These are phyloP conservation scores for Parsonsia alboflavescens DNA, from an alignment of 257 asterid species.

Conservation along the genomic window DNA sequence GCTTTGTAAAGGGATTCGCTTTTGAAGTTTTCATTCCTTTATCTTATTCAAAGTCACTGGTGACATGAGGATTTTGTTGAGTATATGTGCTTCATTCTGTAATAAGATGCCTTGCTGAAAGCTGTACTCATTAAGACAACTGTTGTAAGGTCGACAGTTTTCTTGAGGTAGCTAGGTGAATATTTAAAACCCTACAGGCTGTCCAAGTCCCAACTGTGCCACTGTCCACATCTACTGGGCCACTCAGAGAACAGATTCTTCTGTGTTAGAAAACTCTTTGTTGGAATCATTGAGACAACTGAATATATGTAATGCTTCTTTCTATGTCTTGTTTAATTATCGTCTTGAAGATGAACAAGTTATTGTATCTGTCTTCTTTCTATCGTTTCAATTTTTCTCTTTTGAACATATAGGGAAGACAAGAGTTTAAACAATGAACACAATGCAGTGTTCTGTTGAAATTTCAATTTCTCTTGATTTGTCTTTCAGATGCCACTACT, in stretches of 20 bases:
- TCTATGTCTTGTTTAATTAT: not conserved
- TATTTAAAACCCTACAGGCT: too few relatives aligned
- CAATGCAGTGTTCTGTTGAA: not conserved
- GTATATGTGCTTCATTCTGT: not conserved
- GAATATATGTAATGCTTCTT: slow-evolving; percentile 49
- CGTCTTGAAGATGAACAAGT: not conserved
- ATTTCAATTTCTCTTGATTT: not conserved
- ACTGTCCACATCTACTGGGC: too few relatives aligned
- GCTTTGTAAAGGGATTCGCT: not conserved
- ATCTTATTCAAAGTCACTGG: not conserved
- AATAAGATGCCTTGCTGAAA: not conserved
- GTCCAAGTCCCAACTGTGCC: too few relatives aligned
- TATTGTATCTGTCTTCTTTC: too few relatives aligned
- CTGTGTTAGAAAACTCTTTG: slow-evolving; percentile 93
- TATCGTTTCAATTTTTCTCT: not conserved
- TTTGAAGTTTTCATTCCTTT: not conserved
- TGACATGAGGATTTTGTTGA: not conserved
- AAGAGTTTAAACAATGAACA: not conserved
- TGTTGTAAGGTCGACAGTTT: not conserved
- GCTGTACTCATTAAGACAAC: not conserved
- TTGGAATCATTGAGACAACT: slow-evolving; percentile 98
- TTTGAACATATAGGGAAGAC: not conserved
- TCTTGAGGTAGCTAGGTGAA: too few relatives aligned
- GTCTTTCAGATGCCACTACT: not conserved
- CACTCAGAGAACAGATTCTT: slow-evolving; percentile 25